Base-by-base conservation (phyloP, 768 basidiomycete genomes). In the Leccinum truebloodii region DNA sequence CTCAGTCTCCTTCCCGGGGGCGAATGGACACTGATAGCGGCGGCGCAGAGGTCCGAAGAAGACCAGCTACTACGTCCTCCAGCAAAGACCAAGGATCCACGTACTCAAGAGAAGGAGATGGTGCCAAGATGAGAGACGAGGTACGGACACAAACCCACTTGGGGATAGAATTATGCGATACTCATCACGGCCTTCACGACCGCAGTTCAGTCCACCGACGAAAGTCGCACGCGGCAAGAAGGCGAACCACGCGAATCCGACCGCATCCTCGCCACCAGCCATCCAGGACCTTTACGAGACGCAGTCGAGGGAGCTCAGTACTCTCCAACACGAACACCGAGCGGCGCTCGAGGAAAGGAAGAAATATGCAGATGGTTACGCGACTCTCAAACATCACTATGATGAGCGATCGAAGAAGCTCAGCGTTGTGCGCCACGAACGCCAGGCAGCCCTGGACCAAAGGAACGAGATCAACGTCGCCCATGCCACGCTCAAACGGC, bases 401-500 rank as follows among this genome's bases (percentile, higher is more conserved):
- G 67, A 66, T 1, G 61, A 63, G 8, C 64, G 57, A 20, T 44
- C 46, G 4, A 59, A 41, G 28, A 60, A 55, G 30, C 20, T 63
- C 18, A 30, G 3, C 10, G 14, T 34, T 9, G 41, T 3, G 28
- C 62, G 62, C 28, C 51, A 60, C 26, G 48, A 66, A 37, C 54
- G 62, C 14, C 62, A 58, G 24, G 16, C 24, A 10, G 57, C 54
- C 7, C 26, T 58, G 12, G 41, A 24, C 10, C 41, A 58, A 7
- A 56, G 35, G 20, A 60, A 60, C 14, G 63, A 69, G 18, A 48
- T 55, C 3, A 58, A 67, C 6, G 55, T 60, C 3, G 60, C 61
- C 2, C 53, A 65, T 24, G 37, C 28, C 5, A 37, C 70, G 10
- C 69, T 77, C 34, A 58, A 61, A 18, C 63, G 61, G 16, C 61